phyloP scores from a whole-genome alignment of 148 eudicot species.

The Rhododendron henanense region DNA sequence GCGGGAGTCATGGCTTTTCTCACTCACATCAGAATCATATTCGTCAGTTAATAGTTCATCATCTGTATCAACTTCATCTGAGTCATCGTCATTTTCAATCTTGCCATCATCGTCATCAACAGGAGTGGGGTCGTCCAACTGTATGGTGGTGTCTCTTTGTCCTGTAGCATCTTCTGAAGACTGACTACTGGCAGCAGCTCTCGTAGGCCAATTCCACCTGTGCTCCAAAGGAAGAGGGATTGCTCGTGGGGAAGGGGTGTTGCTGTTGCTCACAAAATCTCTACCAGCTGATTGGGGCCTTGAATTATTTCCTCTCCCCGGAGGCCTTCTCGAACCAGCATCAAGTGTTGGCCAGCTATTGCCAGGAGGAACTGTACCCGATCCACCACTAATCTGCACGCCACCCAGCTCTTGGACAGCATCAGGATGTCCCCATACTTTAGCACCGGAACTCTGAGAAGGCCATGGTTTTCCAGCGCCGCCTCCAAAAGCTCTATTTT shows the following conservation, averaged over 20 bases:
- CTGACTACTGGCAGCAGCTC: slow-evolving; percentile 21
- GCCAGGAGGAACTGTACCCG: slow-evolving; percentile 25
- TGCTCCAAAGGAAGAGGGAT: slow-evolving; percentile 37
- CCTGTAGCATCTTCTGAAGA: slow-evolving; percentile 11
- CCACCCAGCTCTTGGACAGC: slow-evolving; percentile 27
- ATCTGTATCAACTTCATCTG: slow-evolving; percentile 39
- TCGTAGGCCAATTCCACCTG: slow-evolving; percentile 34
- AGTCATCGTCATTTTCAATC: slow-evolving; percentile 28
- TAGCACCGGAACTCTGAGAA: slow-evolving; percentile 34
- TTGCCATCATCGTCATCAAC: slow-evolving; percentile 17
- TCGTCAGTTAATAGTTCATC: slow-evolving; percentile 54
- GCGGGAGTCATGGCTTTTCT: slow-evolving; percentile 43
- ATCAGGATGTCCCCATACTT: slow-evolving; percentile 50
- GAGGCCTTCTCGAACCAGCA: neutral
- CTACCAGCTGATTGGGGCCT: slow-evolving; percentile 14
- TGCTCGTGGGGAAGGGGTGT: slow-evolving; percentile 12
- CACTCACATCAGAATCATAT: slow-evolving; percentile 50
- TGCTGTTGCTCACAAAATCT: neutral
- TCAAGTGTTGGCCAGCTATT: slow-evolving; percentile 9
- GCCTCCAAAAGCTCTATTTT: slow-evolving; percentile 29
- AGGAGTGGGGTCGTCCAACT: neutral
- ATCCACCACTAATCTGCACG: slow-evolving; percentile 19
- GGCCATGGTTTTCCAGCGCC: slow-evolving; percentile 21
- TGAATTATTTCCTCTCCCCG: slow-evolving; percentile 27
- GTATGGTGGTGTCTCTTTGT: neutral